Evolutionary conservation across 2,329 filamentous ascomycete species (phyloP).

Genomic region (Verticillium tricorpus): DNA sequence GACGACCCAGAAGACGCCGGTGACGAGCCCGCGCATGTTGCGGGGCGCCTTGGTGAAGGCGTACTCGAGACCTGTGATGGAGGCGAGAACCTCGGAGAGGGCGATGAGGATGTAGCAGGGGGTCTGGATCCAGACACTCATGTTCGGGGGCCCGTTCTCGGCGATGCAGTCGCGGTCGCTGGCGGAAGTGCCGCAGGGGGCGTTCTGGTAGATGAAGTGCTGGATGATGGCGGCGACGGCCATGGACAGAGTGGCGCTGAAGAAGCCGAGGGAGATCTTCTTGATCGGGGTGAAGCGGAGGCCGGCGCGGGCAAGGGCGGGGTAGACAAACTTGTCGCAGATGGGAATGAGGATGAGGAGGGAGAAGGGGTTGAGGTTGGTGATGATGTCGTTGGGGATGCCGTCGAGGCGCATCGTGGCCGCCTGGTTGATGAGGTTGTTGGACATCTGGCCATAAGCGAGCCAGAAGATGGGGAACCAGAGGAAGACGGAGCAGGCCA

Average conservation of each 20-base stretch:
- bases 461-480: conserved; percentile 21
- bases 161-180: conserved; percentile 36
- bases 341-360: conserved; percentile 72
- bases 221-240: conserved; percentile 30
- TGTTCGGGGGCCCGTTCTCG: conserved; percentile 26
- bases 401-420: conserved; percentile 9
- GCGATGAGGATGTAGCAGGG: conserved; percentile 24
- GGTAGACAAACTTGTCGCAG: conserved; percentile 57
- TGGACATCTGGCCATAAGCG: conserved; percentile 9
- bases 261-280: conserved; percentile 44
- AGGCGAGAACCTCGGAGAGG: conserved; percentile 22
- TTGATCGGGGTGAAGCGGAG: conserved; percentile 60
- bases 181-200: conserved; percentile 42
- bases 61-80: conserved; percentile 50
- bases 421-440: conserved; percentile 10
- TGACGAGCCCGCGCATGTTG: conserved; percentile 60
- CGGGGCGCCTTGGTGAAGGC: conserved; percentile 60
- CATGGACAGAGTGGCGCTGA: conserved; percentile 21
- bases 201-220: conserved; percentile 47
- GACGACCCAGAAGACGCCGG: conserved; percentile 52
- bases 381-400: conserved; percentile 10
- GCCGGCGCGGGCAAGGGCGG: conserved; percentile 45
- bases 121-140: conserved; percentile 51
- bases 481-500: conserved; percentile 50
- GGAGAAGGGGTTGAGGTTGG: conserved; percentile 38